Percentiles rank a stretch among this genome's conserved stretches.
These are phyloP conservation scores for Ascochyta koolunga DNA, from an alignment of 2,329 filamentous ascomycete genomes.

Conservation along the genomic window DNA sequence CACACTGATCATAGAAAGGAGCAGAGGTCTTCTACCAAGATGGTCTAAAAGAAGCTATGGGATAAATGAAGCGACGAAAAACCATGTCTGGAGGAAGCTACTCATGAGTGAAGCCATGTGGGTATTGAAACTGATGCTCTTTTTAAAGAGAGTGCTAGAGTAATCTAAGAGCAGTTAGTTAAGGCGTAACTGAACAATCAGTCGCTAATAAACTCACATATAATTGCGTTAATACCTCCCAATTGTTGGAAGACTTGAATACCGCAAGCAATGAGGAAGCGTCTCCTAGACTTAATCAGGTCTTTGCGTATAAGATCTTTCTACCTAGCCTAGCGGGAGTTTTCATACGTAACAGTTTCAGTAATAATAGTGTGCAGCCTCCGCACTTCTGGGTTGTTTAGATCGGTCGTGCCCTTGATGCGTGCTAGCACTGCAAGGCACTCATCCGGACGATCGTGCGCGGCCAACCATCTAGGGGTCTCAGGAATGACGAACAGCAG, in stretches of 20 bases:
- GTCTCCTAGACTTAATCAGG: constrained; percentile 24
- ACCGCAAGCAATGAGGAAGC: constrained; percentile 24
- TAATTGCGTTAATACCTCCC: constrained; percentile 27
- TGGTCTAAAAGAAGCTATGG: constrained; percentile 25
- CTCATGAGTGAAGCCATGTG: constrained; percentile 26
- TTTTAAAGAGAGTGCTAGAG: constrained; percentile 24
- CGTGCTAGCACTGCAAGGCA: constrained; percentile 23
- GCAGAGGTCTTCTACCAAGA: constrained; percentile 20
- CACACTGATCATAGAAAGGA: constrained; percentile 25
- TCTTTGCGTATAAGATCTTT: constrained; percentile 23
- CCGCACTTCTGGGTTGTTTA: constrained; percentile 15
- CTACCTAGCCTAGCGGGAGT: constrained; percentile 23
- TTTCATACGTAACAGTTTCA: constrained; percentile 24
- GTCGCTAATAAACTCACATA: constrained; percentile 10
- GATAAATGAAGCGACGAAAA: constrained; percentile 26
- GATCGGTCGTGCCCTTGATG: constrained; percentile 12
- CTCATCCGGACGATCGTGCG: constrained; percentile 23
- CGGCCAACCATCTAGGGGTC: constrained; percentile 24
- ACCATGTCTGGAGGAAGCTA: constrained; percentile 26
- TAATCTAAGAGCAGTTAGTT: constrained; percentile 12
- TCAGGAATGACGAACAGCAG: constrained; percentile 18
- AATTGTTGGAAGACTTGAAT: constrained; percentile 27
- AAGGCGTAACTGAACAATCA: neutral
- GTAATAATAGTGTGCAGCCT: constrained; percentile 23
- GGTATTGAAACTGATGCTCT: constrained; percentile 25